A percentile compares a stretch with the other conserved stretches of the same genome.
Conservation (phyloP, 352 stramenopile genomes). For the Phytophthora aleatoria region DNA sequence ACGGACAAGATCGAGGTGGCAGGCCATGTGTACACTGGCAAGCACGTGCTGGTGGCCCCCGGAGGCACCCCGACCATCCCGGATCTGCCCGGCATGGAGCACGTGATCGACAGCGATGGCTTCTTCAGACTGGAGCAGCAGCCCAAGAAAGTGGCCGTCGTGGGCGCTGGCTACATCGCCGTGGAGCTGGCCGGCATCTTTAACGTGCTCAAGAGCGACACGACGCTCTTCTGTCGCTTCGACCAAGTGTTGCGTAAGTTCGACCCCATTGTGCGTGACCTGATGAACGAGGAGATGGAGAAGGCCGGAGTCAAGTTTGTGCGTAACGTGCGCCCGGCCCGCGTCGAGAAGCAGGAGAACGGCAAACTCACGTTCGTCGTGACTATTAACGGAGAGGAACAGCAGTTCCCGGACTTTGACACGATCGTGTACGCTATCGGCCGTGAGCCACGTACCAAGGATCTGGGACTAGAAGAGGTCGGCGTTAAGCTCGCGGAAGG, state of each 20-base stretch:
- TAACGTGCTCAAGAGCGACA: slow-evolving; percentile 92
- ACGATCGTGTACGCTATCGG: slow-evolving; percentile 78
- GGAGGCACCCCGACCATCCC: slow-evolving; percentile 91
- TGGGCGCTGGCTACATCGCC: slow-evolving; percentile 97
- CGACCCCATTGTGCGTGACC: slow-evolving; percentile 86
- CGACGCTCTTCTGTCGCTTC: slow-evolving; percentile 89
- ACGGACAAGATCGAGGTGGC: slow-evolving; percentile 86
- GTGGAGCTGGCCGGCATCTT: slow-evolving; percentile 97
- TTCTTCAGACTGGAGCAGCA: slow-evolving; percentile 96
- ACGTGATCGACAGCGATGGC: slow-evolving; percentile 95
- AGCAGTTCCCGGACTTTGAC: slow-evolving; percentile 58
- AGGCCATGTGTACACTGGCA: slow-evolving; percentile 72
- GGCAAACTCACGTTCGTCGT: slow-evolving; percentile 77
- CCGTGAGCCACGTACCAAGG: slow-evolving; percentile 87
- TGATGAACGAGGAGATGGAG: slow-evolving; percentile 79
- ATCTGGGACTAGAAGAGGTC: slow-evolving; percentile 81
- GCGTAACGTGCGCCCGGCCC: slow-evolving; percentile 54
- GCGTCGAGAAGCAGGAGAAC: slow-evolving; percentile 88
- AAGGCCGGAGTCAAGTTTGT: slow-evolving; percentile 72
- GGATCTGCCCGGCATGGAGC: slow-evolving; percentile 87
- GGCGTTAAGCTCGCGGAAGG: slow-evolving; percentile 76
- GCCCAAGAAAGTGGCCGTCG: slow-evolving; percentile 92
- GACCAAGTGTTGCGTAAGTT: slow-evolving; percentile 90
- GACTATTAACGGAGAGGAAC: slow-evolving; percentile 59
- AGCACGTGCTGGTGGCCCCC: slow-evolving; percentile 96